These are phyloP conservation scores for Wickerhamomyces tratensis DNA, from an alignment of 805 yeast species.

Conservation along the genomic window DNA sequence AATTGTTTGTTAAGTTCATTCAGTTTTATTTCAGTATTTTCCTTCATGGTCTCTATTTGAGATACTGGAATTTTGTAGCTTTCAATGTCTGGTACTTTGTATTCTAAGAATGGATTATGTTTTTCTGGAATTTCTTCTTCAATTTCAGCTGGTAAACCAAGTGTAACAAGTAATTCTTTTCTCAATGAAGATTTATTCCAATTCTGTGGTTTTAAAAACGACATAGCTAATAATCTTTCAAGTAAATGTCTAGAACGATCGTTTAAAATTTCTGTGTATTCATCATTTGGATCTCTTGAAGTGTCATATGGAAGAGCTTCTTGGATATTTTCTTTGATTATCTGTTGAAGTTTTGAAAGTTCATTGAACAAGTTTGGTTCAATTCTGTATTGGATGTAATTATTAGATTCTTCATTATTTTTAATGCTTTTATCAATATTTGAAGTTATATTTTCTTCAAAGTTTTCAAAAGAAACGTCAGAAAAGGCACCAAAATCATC, in stretches of 20 bases:
- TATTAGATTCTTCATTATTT: slow-evolving; percentile 6
- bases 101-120: slow-evolving; percentile 1
- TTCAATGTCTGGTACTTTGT: slow-evolving; percentile 15
- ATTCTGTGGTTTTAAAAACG: slow-evolving; percentile 46
- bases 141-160: slow-evolving; percentile 67
- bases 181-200: slow-evolving; percentile 66
- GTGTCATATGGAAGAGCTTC: slow-evolving; percentile 1
- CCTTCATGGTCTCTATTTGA: slow-evolving; percentile 14
- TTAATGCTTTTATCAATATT: not conserved
- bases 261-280: slow-evolving; percentile 11
- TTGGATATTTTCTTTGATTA: slow-evolving; percentile 6
- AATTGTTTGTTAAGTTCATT: slow-evolving; percentile 11
- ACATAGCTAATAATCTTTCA: slow-evolving; percentile 35
- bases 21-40: slow-evolving; percentile 13
- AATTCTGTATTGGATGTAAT: no score
- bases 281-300: slow-evolving; percentile 1
- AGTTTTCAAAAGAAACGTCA: slow-evolving; percentile 25
- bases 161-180: slow-evolving; percentile 47
- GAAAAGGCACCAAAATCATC: slow-evolving; percentile 24
- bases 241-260: slow-evolving; percentile 32
- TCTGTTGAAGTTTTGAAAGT: not conserved
- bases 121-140: slow-evolving; percentile 38
- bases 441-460: slow-evolving; percentile 8
- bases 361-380: no score
- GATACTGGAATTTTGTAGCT: slow-evolving; percentile 22